Base-by-base conservation (phyloP, 352 stramenopile species). In the Globisporangium echinulatum region DNA sequence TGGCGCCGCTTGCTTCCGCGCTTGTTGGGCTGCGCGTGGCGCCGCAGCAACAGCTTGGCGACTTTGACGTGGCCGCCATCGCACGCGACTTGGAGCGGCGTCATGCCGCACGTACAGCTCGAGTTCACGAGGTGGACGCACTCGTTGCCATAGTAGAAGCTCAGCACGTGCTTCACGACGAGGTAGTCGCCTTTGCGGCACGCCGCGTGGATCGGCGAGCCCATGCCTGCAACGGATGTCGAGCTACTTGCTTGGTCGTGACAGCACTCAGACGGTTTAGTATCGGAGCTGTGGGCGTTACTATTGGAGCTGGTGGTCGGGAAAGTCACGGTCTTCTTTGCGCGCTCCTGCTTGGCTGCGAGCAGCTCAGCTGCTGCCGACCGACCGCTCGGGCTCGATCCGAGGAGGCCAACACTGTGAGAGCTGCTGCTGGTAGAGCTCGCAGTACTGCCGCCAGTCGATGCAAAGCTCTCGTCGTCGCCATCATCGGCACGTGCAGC, bases 111-210 rank as follows among this genome's bases (percentile, higher is more conserved):
- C 15, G 66, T 68, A 60, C 82, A 89, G 49, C 48, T 70, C 15
- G 77, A 86, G 65, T 91, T 88, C 0, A 90, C 78, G 52, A 90
- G 73, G 62, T 84, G 74, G 17, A 79, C 66, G 19, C 73, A 68
- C 38, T 88, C 80, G 5, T 75, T 64, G 19, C 71, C 75, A 54
- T 72, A 72, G 61, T 89, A 91, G 54, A 81, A 88, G 66, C 79
- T 77, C 40, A 90, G 65, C 15, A 89, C 53, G 56, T 90, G 79
- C 64, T 89, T 84, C 25, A 92, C 59, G n/a, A 87, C 70, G 25
- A 78, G 66, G 47, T 82, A 67, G 59, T 92, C 79, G 9, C 72
- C 72, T 49, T 83, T 73, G 44, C 63, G 64, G 57, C 79, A 88
- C n/a, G 74, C 76, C 0, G 82, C 77, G 57, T 91, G 79, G 63